Conservation (phyloP, 129 eudicot genomes). For the Flaveria ramosissima region DNA sequence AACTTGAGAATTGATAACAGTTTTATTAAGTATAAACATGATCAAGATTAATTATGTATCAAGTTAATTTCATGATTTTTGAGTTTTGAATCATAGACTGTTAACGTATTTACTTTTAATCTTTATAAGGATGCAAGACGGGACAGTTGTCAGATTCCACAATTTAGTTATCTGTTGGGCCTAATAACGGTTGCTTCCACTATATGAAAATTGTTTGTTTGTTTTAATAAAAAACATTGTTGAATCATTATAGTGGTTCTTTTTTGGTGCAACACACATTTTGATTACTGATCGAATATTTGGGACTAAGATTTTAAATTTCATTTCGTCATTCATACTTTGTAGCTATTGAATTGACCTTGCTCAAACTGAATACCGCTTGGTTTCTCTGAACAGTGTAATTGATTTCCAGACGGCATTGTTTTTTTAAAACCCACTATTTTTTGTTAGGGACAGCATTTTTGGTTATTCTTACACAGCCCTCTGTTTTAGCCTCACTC, state of each 20-base stretch:
- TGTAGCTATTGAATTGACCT: background rate
- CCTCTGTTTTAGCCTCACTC: constrained; percentile 11
- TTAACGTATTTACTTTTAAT: background rate
- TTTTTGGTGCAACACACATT: background rate
- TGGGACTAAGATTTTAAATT: background rate
- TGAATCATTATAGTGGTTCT: background rate
- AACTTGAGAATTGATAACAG: background rate
- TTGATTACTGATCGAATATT: background rate
- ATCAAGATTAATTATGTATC: background rate
- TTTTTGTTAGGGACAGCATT: background rate
- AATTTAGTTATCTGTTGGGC: background rate
- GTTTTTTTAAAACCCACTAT: background rate
- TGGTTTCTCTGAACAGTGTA: constrained; percentile 16
- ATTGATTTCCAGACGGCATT: background rate
- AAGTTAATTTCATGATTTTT: background rate
- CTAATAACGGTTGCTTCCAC: background rate
- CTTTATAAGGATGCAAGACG: background rate
- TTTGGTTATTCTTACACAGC: background rate
- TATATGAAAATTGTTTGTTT: background rate
- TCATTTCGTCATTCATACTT: background rate
- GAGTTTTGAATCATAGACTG: background rate
- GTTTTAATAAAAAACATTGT: background rate
- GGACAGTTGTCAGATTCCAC: background rate
- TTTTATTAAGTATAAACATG: background rate
- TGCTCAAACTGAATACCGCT: constrained; percentile 6